Evolutionary conservation across 148 eudicot species (phyloP), one percentile per base, ranked within the genome.

Genomic region (Cornus suecica): DNA sequence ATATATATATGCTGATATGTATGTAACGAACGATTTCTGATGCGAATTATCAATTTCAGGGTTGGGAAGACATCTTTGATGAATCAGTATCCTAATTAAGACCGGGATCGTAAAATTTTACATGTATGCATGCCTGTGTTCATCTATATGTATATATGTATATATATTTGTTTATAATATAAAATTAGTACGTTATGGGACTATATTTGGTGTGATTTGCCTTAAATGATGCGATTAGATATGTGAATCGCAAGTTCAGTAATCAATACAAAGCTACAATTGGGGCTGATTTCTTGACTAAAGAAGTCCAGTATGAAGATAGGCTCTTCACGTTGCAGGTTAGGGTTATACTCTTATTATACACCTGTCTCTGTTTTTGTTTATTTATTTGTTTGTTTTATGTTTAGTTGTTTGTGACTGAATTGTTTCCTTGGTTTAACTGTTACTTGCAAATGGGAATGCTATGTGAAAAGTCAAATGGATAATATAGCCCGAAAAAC

Each of bases 51-150:
- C 83, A 76, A 74, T 42, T 20, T 29, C 87, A 89, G 92, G 83
- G 92, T 89, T 75, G 92, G 92, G 60, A 89, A 89, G 86, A 89
- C 92, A 66, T 89, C 90, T 69, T 83, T 89, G 42, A 89, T 89
- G 92, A 89, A 89, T 80, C 92, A 89, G 92, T 89, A 89, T 89
- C 90, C 92, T 87, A n/a, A n/a, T n/a, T 28, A 37, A 62, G 18
- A 10, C 41, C 61, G 15, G 65, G 69, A 74, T 74, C 41, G 8
- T 25, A 2, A 22, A 20, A 8, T 74, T 8, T 24, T 27, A 25
- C 63, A 0, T 52, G 18, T 71, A 1, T 58, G 29, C 15, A 2
- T 30, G 26, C 58, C 7, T 72, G 27, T 72, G 28, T 73, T 8
- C 9, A 1, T 32, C 34, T 32, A 5, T 32, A 5, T 32, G 34